Evolutionary conservation across 768 basidiomycete species (phyloP).

Genomic region (Termitomyces sp.): DNA sequence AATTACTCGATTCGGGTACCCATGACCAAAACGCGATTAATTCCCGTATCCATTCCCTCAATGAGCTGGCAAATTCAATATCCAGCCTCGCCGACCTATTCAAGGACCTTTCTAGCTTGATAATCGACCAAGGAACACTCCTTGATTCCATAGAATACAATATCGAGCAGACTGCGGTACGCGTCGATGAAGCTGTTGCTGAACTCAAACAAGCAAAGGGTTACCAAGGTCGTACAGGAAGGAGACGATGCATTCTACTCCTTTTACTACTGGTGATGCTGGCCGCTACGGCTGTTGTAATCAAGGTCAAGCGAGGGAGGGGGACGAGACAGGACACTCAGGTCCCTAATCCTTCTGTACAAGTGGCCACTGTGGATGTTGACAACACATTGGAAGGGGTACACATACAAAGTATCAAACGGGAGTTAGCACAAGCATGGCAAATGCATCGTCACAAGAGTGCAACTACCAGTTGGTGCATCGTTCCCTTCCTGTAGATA

Average conservation of each 20-base stretch:
- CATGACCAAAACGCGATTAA: slow-evolving; percentile 36
- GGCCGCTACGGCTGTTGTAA: slow-evolving; percentile 81
- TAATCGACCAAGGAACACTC: slow-evolving; percentile 97
- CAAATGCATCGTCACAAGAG: slow-evolving; percentile 36
- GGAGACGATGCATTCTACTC: slow-evolving; percentile 90
- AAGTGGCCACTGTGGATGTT: background rate
- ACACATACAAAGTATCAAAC: background rate
- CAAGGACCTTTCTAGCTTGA: slow-evolving; percentile 87
- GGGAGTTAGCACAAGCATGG: slow-evolving; percentile 34
- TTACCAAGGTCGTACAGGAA: slow-evolving; percentile 92
- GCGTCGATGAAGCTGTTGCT: slow-evolving; percentile 78
- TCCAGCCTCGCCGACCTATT: slow-evolving; percentile 90
- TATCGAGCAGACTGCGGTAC: slow-evolving; percentile 84
- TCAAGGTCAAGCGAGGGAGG: slow-evolving; percentile 74
- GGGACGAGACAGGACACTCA: slow-evolving; percentile 23
- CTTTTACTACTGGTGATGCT: slow-evolving; percentile 87
- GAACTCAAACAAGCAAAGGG: slow-evolving; percentile 79
- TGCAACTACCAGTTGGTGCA: slow-evolving; percentile 34
- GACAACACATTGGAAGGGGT: too few species aligned
- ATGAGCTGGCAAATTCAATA: slow-evolving; percentile 90
- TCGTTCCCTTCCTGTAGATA: slow-evolving; percentile 50
- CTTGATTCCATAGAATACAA: slow-evolving; percentile 98
- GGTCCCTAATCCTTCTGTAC: slow-evolving; percentile 17
- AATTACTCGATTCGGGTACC: slow-evolving; percentile 33
- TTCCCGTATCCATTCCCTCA: slow-evolving; percentile 63